phyloP scores from a whole-genome alignment of 805 yeast species.

The Deakozyma indianensis region DNA sequence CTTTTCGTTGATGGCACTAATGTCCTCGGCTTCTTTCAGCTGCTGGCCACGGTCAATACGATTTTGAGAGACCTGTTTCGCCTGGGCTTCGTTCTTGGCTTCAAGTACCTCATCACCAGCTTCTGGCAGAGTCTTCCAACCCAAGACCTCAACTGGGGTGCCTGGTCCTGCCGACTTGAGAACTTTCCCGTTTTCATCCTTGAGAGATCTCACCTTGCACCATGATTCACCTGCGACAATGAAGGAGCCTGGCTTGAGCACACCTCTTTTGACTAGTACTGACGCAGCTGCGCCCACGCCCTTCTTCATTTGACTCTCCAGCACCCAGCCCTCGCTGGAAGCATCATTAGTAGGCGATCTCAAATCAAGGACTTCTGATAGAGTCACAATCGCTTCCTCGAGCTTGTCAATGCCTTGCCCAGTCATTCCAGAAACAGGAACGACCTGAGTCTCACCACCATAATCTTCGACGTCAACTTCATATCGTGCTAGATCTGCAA shows the following conservation, averaged over 20 bases:
- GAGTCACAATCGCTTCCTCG: conserved; percentile 76
- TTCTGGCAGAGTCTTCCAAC: conserved; percentile 88
- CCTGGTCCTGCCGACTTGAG: conserved; percentile 67
- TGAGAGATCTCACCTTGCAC: conserved; percentile 70
- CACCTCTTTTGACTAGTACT: conserved; percentile 66
- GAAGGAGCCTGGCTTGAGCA: conserved; percentile 52
- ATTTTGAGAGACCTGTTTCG: conserved; percentile 60
- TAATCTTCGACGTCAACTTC: conserved; percentile 81
- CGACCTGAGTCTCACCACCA: conserved; percentile 91
- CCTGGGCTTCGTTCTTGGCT: conserved; percentile 58
- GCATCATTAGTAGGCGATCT: conserved; percentile 37
- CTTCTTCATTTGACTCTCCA: conserved; percentile 71
- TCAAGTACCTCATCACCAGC: conserved; percentile 79
- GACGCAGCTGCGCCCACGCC: conserved; percentile 83
- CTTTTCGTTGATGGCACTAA: conserved; percentile 56
- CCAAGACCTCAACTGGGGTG: conserved; percentile 78
- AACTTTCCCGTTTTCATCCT: conserved; percentile 54
- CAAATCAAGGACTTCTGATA: conserved; percentile 72
- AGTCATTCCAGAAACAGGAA: conserved; percentile 76
- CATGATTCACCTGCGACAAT: conserved; percentile 77
- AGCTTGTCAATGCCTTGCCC: conserved; percentile 81
- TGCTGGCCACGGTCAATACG: conserved; percentile 40
- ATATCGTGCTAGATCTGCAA: conserved; percentile 58
- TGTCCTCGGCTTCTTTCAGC: conserved; percentile 44
- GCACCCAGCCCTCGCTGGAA: conserved; percentile 68